Conservation (phyloP, 805 yeast species). For the Starmera pachycereana region DNA sequence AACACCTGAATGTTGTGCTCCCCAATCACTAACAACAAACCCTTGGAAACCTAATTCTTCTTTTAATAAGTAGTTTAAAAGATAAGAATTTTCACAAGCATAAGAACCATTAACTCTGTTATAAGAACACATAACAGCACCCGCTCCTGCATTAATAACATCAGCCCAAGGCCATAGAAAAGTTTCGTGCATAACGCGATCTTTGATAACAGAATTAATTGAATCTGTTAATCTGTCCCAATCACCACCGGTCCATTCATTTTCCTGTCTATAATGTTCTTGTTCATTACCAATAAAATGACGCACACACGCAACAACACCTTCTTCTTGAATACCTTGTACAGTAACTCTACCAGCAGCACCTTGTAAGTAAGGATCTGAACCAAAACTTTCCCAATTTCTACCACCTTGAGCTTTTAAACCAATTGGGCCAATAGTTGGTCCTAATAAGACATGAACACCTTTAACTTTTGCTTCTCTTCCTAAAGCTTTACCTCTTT, state of each 20-base stretch:
- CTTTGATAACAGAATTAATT: slow-evolving; percentile 46
- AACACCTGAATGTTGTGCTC: slow-evolving; percentile 52
- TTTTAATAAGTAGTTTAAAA: slow-evolving; percentile 44
- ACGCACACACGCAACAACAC: slow-evolving; percentile 46
- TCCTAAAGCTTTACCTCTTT: slow-evolving; percentile 48
- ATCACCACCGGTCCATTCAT: slow-evolving; percentile 37
- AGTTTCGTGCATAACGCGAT: slow-evolving; percentile 50
- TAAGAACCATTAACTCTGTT: slow-evolving; percentile 46
- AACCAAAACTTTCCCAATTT: slow-evolving; percentile 55
- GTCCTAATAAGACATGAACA: slow-evolving; percentile 45
- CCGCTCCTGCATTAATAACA: slow-evolving; percentile 48
- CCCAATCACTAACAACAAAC: slow-evolving; percentile 58
- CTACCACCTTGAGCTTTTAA: slow-evolving; percentile 54
- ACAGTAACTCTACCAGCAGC: slow-evolving; percentile 41
- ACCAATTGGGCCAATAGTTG: slow-evolving; percentile 52
- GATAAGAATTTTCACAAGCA: slow-evolving; percentile 49
- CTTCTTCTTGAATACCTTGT: slow-evolving; percentile 46
- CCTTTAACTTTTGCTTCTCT: slow-evolving; percentile 44
- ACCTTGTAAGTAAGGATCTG: slow-evolving; percentile 55
- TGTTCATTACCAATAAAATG: slow-evolving; percentile 55
- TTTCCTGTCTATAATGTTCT: slow-evolving; percentile 45
- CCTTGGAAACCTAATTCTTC: slow-evolving; percentile 60
- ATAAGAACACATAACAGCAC: slow-evolving; percentile 52
- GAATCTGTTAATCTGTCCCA: slow-evolving; percentile 35
- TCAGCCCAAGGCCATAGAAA: slow-evolving; percentile 63